Conservation (phyloP, 495 filamentous ascomycete species). For the Friedmanniomyces simplex region DNA sequence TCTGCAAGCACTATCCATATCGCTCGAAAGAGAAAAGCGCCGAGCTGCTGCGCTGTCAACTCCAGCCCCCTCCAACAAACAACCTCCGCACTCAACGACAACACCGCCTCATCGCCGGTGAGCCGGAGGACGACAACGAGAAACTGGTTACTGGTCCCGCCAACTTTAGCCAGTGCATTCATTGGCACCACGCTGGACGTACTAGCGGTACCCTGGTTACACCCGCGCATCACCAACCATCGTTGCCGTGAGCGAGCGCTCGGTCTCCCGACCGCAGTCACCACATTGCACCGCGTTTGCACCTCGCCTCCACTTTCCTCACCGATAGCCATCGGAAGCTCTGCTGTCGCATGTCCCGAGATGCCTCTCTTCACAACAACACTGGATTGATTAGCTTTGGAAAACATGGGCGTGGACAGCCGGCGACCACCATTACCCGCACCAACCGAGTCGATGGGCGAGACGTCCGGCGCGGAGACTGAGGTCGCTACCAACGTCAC, state of each 20-base stretch:
- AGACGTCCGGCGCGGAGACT: conserved; percentile 25
- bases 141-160: background rate
- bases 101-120: background rate
- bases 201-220: background rate
- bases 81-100: background rate
- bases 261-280: background rate
- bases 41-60: too few relatives aligned
- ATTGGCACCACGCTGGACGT: background rate
- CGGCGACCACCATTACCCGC: conserved; percentile 32
- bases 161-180: background rate
- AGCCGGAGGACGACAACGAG: background rate
- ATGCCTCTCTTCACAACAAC: background rate
- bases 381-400: background rate
- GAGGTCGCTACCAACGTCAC: conserved; percentile 73
- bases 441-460: conserved; percentile 24
- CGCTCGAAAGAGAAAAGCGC: too few relatives aligned
- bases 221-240: background rate
- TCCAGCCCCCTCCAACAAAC: too few relatives aligned
- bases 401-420: conserved; percentile 29
- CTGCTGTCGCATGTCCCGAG: background rate
- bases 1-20: too few relatives aligned
- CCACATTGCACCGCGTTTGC: background rate
- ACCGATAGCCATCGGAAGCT: background rate
- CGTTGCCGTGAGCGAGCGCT: background rate
- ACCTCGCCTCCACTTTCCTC: background rate